Conservation (phyloP, 305 asterid genomes). For the Andrographis paniculata region DNA sequence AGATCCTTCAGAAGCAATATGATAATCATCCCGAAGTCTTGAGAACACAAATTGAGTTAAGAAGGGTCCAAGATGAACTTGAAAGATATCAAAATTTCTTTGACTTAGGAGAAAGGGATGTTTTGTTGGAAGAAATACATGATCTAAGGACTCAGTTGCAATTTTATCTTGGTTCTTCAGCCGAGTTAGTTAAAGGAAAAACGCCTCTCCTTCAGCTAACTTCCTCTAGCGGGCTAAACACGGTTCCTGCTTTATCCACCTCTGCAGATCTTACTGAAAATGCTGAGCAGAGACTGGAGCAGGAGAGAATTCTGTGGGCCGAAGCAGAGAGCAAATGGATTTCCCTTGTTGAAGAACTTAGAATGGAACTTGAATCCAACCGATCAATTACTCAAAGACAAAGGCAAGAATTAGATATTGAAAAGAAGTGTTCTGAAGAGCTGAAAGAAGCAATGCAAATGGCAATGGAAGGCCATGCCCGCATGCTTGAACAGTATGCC, state of each 20-base stretch:
- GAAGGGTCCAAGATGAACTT: slow-evolving; percentile 74
- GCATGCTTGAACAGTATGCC: slow-evolving; percentile 98
- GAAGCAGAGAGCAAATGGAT: slow-evolving; percentile 91
- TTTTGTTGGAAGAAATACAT: slow-evolving; percentile 82
- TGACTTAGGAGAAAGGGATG: slow-evolving; percentile 95
- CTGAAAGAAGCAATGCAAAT: slow-evolving; percentile 96
- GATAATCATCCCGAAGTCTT: slow-evolving; percentile 86
- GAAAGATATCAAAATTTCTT: slow-evolving; percentile 81
- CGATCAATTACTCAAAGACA: slow-evolving; percentile 48
- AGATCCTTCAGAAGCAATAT: slow-evolving; percentile 80
- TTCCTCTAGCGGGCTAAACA: slow-evolving; percentile 53
- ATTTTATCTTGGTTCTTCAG: slow-evolving; percentile 65
- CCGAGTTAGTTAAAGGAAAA: slow-evolving; percentile 46
- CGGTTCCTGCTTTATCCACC: slow-evolving; percentile 32
- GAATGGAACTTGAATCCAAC: slow-evolving; percentile 57
- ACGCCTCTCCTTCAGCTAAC: slow-evolving; percentile 50
- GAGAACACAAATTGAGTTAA: slow-evolving; percentile 66
- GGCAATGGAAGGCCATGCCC: slow-evolving; percentile 99
- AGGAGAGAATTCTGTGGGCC: slow-evolving; percentile 74
- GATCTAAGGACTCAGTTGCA: slow-evolving; percentile 80
- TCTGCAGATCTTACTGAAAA: slow-evolving; percentile 41
- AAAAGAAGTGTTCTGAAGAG: slow-evolving; percentile 85
- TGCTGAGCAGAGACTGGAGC: slow-evolving; percentile 58
- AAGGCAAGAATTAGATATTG: slow-evolving; percentile 73
- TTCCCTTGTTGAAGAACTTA: slow-evolving; percentile 72